phyloP scores from a whole-genome alignment of 352 stramenopile genomes.

The Phytopythium delawarense region DNA sequence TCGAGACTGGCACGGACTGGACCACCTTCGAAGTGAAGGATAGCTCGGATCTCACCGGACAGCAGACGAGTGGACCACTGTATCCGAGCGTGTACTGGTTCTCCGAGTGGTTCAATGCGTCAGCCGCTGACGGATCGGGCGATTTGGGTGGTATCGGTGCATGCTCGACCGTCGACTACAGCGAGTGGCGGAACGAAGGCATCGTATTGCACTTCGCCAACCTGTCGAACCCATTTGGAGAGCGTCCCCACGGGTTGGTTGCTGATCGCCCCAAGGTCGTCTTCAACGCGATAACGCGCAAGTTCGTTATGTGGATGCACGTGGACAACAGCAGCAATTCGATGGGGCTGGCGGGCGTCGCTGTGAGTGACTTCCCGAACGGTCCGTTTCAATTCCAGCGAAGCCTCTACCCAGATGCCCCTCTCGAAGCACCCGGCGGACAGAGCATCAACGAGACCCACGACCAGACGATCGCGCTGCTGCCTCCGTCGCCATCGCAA shows the following conservation, averaged over 20 bases:
- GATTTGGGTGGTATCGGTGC: conserved; percentile 81
- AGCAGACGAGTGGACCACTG: neutral
- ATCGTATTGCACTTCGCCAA: conserved; percentile 94
- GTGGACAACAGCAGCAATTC: conserved; percentile 87
- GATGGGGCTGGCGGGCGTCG: conserved; percentile 89
- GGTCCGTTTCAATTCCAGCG: conserved; percentile 90
- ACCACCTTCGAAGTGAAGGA: conserved; percentile 11
- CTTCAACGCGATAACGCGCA: conserved; percentile 78
- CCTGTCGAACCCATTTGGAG: conserved; percentile 88
- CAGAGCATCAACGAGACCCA: conserved; percentile 91
- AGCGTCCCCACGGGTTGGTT: conserved; percentile 26
- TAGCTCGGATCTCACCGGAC: conserved; percentile 2
- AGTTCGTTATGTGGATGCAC: conserved; percentile 97
- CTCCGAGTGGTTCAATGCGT: conserved; percentile 51
- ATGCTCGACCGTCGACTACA: conserved; percentile 91
- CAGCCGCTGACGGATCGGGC: conserved; percentile 2
- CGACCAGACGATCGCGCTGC: conserved; percentile 88
- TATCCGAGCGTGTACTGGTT: conserved; percentile 65
- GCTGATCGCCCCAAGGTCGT: conserved; percentile 90
- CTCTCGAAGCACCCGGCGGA: conserved; percentile 63
- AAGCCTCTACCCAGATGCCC: conserved; percentile 92
- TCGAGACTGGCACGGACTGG: conserved; percentile 55
- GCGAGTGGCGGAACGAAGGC: conserved; percentile 93
- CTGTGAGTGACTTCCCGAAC: conserved; percentile 84
- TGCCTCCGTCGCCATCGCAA: conserved; percentile 9